Evolutionary conservation across 2,329 filamentous ascomycete species (phyloP), one percentile per base, ranked within the genome.

Genomic region (Aspergillus uvarum): DNA sequence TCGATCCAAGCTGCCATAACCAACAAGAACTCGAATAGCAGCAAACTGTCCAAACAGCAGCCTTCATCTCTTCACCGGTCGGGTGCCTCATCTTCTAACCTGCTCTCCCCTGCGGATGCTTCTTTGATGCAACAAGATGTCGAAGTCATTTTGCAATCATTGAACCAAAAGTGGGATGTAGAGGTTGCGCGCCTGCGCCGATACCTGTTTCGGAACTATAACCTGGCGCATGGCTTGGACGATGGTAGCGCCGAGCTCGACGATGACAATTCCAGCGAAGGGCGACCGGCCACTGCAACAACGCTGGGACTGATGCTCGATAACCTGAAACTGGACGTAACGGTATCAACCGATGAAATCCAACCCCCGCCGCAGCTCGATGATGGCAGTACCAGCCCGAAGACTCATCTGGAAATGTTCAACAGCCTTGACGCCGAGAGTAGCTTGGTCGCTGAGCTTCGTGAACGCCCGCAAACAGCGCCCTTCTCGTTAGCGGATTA

Each of bases 151-250:
- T 63, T 82, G 42, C 65, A 66, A 22, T 79, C 77, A 4, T 64
- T 82, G 53, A 72, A 74, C 32, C 70, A 73, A n/a, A 79, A 76
- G 65, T 82, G 80, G 80, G 76, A 81, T 55, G 59, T 63, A 3
- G 79, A 82, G 65, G 71, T 78, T 3, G 68, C 70, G 14, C 72
- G 79, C 44, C 65, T 81, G 51, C 74, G 76, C 49, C 71, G 75
- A 26, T 82, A 81, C 63, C 70, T 82, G 10, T 72, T 74, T 47
- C 75, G 80, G 8, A 82, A 82, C 63, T 80, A 79, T 64, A 77
- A 77, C 47, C 51, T 77, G 10, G 70, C 72, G 6, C 69, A 80
- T 54, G 78, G 77, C 11, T 61, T 74, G 12, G 62, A 64, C 38
- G 65, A 67, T 24, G 59, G 59, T 32, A 51, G 47, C 21, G 50